phyloP scores from a whole-genome alignment of 768 basidiomycete genomes.

The Floccularia luteovirens region DNA sequence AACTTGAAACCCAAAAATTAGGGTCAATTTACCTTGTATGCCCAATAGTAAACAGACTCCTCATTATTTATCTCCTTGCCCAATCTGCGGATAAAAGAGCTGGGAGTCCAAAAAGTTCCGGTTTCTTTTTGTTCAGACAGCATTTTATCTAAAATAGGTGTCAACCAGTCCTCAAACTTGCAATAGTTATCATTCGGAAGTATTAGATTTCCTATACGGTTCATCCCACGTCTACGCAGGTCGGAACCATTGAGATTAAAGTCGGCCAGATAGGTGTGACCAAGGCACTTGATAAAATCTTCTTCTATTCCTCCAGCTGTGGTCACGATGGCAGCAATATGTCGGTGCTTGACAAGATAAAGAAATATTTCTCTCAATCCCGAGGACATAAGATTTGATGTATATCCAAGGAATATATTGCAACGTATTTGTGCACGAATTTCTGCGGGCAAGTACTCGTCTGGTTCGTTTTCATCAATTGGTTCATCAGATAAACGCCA shows the following conservation, averaged over 20 bases:
- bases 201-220: conserved; percentile 93
- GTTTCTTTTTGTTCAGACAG: conserved; percentile 75
- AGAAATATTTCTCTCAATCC: conserved; percentile 90
- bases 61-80: conserved; percentile 97
- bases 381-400: conserved; percentile 97
- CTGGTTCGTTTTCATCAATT: conserved; percentile 58
- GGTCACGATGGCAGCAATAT: conserved; percentile 86
- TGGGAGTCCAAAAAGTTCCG: conserved; percentile 84
- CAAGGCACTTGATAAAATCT: conserved; percentile 98
- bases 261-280: conserved; percentile 91
- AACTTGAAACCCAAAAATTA: conserved; percentile 9
- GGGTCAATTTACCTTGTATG: conserved; percentile 77
- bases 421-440: conserved; percentile 68
- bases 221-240: conserved; percentile 85
- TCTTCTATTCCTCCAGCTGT: conserved; percentile 99
- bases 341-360: conserved; percentile 88
- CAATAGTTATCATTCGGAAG: conserved; percentile 99
- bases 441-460: conserved; percentile 49
- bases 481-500: conserved; percentile 91
- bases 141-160: conserved; percentile 87
- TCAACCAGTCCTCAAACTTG: conserved; percentile 99
- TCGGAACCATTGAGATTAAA: conserved; percentile 90
- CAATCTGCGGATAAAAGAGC: conserved; percentile 83
- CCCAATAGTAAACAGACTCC: conserved; percentile 98
- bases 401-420: conserved; percentile 94